Evolutionary conservation across 768 basidiomycete genomes (phyloP), one percentile per base, ranked within the genome.

Genomic region (Trametes cinnabarina): DNA sequence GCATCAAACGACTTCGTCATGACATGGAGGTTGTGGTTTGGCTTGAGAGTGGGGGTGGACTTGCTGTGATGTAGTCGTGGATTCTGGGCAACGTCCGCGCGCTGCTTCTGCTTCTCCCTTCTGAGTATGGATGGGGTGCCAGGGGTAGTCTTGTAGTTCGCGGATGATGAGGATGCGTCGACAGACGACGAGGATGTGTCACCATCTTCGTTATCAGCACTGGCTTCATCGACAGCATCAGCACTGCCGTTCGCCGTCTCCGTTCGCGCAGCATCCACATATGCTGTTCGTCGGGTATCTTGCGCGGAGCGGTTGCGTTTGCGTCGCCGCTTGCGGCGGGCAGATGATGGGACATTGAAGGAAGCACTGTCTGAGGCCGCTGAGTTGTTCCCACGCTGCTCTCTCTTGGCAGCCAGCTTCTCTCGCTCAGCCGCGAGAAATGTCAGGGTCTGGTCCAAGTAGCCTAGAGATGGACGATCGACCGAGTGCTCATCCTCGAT

Each of bases 341-440:
- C 61, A 19, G 55, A 62, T 25, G 55, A 14, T 62, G 78, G 79
- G 47, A 73, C 68, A 7, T 78, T 76, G 51, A 74, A 73, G 72
- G 75, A 77, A 14, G 67, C 58, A 40, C 73, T 73, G 49, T 76
- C 76, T 19, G 74, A 68, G 0, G 69, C 66, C 9, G 68, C 74
- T 10, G 68, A 69, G 55, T 58, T 64, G 62, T 66, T 60, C 23
- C 65, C 65, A 30, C 57, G 63, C 42, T 34, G 55, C 44, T 54
- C 69, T 51, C 68, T 63, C 41, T 73, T 68, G 7, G 83, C 85
- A 42, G 76, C 79, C 61, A 82, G 77, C 60, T 79, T 77, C 34
- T 82, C 83, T 53, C 87, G 77, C 68, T 92, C 90, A 10, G 82
- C 83, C 41, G 85, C 87, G 48, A 91, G 77, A 59, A 90, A 92